Conservation (phyloP, 1,284 basidiomycete species). For the Ceratobasidium sp. region DNA sequence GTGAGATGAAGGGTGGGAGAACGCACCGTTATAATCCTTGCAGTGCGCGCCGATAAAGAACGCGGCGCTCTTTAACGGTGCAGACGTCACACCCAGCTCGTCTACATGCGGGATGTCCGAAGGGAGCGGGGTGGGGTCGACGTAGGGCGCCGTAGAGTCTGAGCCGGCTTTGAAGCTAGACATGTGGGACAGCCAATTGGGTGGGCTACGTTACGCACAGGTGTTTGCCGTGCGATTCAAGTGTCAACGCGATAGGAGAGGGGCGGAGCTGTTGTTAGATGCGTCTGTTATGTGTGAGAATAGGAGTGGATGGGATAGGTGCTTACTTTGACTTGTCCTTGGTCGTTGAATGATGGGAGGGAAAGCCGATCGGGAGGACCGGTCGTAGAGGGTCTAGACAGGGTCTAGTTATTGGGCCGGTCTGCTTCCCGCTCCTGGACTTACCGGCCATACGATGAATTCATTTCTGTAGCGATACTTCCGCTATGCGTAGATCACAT, state of each 20-base stretch:
- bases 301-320: too few species aligned
- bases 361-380: slow-evolving; percentile 23
- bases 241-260: too few species aligned
- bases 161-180: slow-evolving; percentile 35
- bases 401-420: slow-evolving; percentile 9
- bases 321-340: slow-evolving; percentile 27
- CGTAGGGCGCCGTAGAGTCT: slow-evolving; percentile 58
- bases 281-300: not conserved
- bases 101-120: slow-evolving; percentile 81
- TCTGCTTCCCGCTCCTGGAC: too few species aligned
- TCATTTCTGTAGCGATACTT: too few species aligned
- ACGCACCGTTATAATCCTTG: slow-evolving; percentile 94
- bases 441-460: too few species aligned
- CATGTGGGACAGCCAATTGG: slow-evolving; percentile 38
- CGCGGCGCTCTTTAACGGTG: slow-evolving; percentile 93
- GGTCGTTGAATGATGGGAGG: slow-evolving; percentile 25
- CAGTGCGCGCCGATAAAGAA: slow-evolving; percentile 98
- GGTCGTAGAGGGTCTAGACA: slow-evolving; percentile 8
- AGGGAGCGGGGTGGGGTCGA: slow-evolving; percentile 79
- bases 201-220: slow-evolving; percentile 20
- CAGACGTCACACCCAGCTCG: slow-evolving; percentile 92
- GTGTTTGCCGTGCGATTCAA: too few species aligned
- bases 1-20: not conserved
- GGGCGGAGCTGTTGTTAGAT: not conserved
- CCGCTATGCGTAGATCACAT: slow-evolving; percentile 2